Evolutionary conservation across 1,284 basidiomycete species (phyloP), one percentile per base, ranked within the genome.

Genomic region (Heterobasidion parviporum): DNA sequence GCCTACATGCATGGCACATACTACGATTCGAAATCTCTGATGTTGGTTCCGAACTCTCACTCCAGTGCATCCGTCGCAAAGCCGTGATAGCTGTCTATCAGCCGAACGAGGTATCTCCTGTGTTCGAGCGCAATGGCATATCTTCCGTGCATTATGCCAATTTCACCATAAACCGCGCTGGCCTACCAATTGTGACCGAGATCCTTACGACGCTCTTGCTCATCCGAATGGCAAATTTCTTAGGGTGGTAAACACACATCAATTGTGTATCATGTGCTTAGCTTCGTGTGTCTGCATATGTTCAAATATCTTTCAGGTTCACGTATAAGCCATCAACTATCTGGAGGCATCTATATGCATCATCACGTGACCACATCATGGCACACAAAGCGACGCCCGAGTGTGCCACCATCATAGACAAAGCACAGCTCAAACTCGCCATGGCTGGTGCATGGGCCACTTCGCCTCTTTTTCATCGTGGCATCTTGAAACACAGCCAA

Each of bases 201-300:
- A 79, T 89, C 60, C 65, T 88, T 60, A 85, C 86, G 10, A 84
- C 83, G 6, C 75, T 89, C 57, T 75, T 77, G 48, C 72, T 89
- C 53, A 86, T 86, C 64, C 79, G 83, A 46, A 85, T 89, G 74
- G 78, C 82, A 43, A 70, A 74, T 56, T 69, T 72, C 26, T 64
- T 84, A 44, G 72, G 72, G 54, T 88, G 86, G 87, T 54, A 16
- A 54, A 41, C 26, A 26, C 26, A 26, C 5, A 26, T 4, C 26
- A 26, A 26, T 6, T 26, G 26, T 26, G 26, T 26, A 26, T 26
- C 4, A 26, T 26, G 26, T 26, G 26, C 26, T 26, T 26, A 26
- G 26, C 26, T 26, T 26, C 26, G 26, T 5, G 26, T 26, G 26
- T 26, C 26, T 26, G 26, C 26, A 26, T 3, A 26, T 26, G 26